These are phyloP conservation scores for Bassia scoparia DNA, from an alignment of 148 eudicot genomes.

Conservation along the genomic window DNA sequence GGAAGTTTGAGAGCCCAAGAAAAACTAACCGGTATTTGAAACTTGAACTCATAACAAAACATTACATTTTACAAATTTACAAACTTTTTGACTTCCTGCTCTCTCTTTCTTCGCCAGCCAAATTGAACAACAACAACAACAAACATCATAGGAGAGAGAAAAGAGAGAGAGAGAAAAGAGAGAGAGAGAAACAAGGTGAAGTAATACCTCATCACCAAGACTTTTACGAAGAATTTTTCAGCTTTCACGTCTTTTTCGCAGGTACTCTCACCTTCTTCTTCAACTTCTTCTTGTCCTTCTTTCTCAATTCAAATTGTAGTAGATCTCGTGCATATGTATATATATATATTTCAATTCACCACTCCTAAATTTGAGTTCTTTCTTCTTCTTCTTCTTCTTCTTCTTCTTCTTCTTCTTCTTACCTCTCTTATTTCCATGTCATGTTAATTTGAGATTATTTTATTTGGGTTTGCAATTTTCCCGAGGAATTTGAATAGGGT, in stretches of 20 bases:
- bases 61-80: too few relatives aligned
- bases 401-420: not conserved
- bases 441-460: not conserved
- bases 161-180: not conserved
- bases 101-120: too few relatives aligned
- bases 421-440: not conserved
- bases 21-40: too few relatives aligned
- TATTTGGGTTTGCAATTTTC: conserved; percentile 3
- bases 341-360: not conserved
- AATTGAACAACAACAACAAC: too few relatives aligned
- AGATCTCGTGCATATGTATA: conserved; percentile 17
- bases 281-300: not conserved
- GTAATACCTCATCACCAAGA: not conserved
- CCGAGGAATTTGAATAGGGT: not conserved
- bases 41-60: too few relatives aligned
- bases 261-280: conserved; percentile 4
- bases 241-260: conserved; percentile 7
- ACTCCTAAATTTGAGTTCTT: not conserved
- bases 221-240: not conserved
- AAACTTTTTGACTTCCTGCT: too few relatives aligned
- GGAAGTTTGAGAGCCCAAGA: too few relatives aligned
- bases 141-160: too few relatives aligned
- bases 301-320: not conserved
- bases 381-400: not conserved
- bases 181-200: not conserved